Evolutionary conservation across 768 basidiomycete species (phyloP).

Genomic region (Psilocybe cubensis): DNA sequence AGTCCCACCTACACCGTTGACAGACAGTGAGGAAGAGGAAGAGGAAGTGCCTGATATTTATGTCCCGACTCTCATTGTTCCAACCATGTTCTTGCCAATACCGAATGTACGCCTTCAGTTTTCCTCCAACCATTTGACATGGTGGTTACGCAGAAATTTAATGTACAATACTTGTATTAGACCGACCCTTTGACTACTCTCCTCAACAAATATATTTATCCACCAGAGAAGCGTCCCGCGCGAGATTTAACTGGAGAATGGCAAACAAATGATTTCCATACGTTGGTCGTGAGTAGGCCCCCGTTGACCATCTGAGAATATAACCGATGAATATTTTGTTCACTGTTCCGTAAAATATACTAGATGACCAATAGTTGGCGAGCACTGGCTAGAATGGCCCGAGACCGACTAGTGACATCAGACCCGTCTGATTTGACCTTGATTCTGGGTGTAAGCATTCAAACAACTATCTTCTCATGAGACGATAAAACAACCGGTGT

Average conservation of each 20-base stretch:
- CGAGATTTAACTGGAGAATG: constrained; percentile 80
- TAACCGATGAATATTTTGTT: not conserved
- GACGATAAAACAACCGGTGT: not conserved
- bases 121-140: constrained; percentile 53
- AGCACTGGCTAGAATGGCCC: constrained; percentile 81
- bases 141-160: constrained; percentile 61
- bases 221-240: constrained; percentile 72
- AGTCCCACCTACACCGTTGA: constrained; percentile 51
- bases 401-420: constrained; percentile 72
- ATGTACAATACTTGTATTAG: constrained; percentile 58
- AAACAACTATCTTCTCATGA: not conserved
- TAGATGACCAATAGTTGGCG: constrained; percentile 93
- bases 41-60: constrained; percentile 60
- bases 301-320: constrained; percentile 13
- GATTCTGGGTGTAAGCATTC: constrained; percentile 64
- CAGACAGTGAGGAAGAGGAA: constrained; percentile 50
- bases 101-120: constrained; percentile 77
- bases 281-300: constrained; percentile 68
- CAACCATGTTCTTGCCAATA: constrained; percentile 87
- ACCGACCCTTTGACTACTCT: constrained; percentile 84
- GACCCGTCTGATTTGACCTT: constrained; percentile 68
- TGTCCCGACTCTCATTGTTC: constrained; percentile 68
- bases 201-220: constrained; percentile 81
- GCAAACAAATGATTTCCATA: constrained; percentile 72
- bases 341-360: not conserved